Percentiles rank a stretch among this genome's conserved stretches.
Evolutionary conservation across 2,329 filamentous ascomycete species (phyloP).

Genomic region (Cercospora berteroae): DNA sequence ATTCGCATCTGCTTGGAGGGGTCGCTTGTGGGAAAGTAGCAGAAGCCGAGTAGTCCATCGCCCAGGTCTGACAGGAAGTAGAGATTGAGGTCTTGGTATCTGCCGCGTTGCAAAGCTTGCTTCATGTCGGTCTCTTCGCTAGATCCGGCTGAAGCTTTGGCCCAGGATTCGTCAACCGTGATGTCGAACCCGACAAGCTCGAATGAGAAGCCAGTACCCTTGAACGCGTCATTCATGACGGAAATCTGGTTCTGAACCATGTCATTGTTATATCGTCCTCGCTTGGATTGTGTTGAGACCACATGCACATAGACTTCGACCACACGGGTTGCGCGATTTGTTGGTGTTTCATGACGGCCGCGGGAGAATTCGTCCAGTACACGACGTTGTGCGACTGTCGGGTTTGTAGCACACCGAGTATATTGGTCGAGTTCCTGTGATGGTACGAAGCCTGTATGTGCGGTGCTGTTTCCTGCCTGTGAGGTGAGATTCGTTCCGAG

Average conservation of each 20-base stretch:
- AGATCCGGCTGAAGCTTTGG: constrained; percentile 47
- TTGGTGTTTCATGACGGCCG: background rate
- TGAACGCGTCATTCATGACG: constrained; percentile 41
- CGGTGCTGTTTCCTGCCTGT: background rate
- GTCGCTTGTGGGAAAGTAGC: constrained; percentile 30
- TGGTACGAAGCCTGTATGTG: background rate
- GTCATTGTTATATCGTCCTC: constrained; percentile 37
- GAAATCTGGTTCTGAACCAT: constrained; percentile 39
- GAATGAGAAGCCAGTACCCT: constrained; percentile 51
- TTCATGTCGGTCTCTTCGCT: constrained; percentile 47
- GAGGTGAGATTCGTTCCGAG: background rate
- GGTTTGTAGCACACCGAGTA: constrained; percentile 2
- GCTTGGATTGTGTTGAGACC: constrained; percentile 36
- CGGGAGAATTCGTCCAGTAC: constrained; percentile 8
- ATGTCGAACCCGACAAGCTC: constrained; percentile 47
- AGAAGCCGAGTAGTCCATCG: constrained; percentile 11
- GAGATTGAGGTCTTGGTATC: constrained; percentile 53
- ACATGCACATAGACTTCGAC: constrained; percentile 42
- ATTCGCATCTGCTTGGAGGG: constrained; percentile 42
- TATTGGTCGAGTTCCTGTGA: background rate
- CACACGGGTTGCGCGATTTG: background rate
- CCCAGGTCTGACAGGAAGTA: constrained; percentile 55
- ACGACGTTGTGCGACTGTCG: background rate
- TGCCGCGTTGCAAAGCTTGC: constrained; percentile 50
- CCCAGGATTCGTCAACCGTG: constrained; percentile 53